Base-by-base conservation (phyloP, 495 filamentous ascomycete genomes). In the Parathielavia hyrcaniae region DNA sequence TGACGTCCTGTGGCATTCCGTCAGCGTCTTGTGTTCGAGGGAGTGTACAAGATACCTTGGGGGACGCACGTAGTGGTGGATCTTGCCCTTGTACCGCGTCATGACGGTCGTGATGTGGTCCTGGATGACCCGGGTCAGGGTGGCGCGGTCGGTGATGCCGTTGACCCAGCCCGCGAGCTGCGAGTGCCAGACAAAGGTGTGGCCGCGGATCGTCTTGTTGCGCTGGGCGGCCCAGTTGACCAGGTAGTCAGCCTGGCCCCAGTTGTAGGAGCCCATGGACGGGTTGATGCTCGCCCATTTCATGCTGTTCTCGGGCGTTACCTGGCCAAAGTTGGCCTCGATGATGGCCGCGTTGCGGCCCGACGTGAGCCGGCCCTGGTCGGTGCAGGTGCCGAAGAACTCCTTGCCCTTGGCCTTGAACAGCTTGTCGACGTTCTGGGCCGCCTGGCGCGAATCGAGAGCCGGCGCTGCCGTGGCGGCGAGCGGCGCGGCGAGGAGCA, bases 231-330 rank as follows among this genome's bases (percentile, higher is more conserved):
- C 84, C 73, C 77, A 86, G 72, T 85, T 74, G 64, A 83, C 81
- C 14, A 84, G 76, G 69, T 74, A 76, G 69, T 84, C 81, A 44
- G 77, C 75, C 34, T 69, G 64, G 23, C 61, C 70, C 61, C 79
- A 82, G 61, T 69, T 80, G 77, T 81, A 85, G 16, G 41, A 61
- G 41, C 76, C 76, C 61, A 72, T 68, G 20, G 68, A 69, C 19
- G 70, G 59, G 63, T 85, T 72, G 51, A 76, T 76, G 41, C 73
- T 55, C 61, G 82, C 76, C 80, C 79, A 85, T 69, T 84, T 84
- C 80, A 86, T 83, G 69, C 74, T 80, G 74, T 86, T 86, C 77
- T 86, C 84, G 17, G 82, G 82, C 5, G 83, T 86, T 32, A 86
- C 74, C 60, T 78, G 75, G 35, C 83, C 83, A 58, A 87, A 86